Base-by-base conservation (phyloP, 768 basidiomycete genomes). In the Macrocybe gigantea region DNA sequence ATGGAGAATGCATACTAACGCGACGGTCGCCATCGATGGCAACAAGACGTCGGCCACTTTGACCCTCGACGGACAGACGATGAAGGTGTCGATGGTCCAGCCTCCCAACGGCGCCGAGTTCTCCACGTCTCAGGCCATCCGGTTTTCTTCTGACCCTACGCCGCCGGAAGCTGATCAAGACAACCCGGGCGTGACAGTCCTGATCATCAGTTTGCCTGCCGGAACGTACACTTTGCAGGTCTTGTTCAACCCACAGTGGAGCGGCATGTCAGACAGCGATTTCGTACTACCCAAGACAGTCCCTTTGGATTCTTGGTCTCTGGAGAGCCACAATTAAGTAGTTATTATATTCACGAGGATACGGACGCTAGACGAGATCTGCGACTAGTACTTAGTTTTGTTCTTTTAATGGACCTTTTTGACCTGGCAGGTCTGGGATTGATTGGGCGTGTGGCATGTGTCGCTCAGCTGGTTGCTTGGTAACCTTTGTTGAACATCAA, bases 1-100 rank as follows among this genome's bases (percentile, higher is more conserved):
- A 70, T 96, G 95, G 95, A 83, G 92, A 41, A 88, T 90, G 76
- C 93, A 98, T 66, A 97, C 95, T 48, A 98, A 98, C 66, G 94
- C 95, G 8, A 91, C 92, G 3, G 64, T 91, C 34, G 57, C 62
- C 48, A 58, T 62, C 38, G 62, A 64, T 45, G 46, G 67, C 45
- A 66, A 63, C 45, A 82, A 84, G 32, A 78, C 76, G 4, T 78
- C 83, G 1, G 95, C 93, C 1, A 90, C 84, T 3, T 70, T 99
- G 52, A 69, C 66, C 6, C 78, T 94, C 44, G 88, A 77, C 38
- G 82, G 78, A 31, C 67, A 89, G 64, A 84, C 77, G 37, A 66
- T 91, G 69, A 61, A 69, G 45, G 78, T 92, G 51, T 61, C 73
- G 36, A 78, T 97, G 22, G 60, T 91, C 49, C 83, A 81, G 55